Evolutionary conservation across 2,329 filamentous ascomycete species (phyloP).

Genomic region (Aspergillus hiratsukae): DNA sequence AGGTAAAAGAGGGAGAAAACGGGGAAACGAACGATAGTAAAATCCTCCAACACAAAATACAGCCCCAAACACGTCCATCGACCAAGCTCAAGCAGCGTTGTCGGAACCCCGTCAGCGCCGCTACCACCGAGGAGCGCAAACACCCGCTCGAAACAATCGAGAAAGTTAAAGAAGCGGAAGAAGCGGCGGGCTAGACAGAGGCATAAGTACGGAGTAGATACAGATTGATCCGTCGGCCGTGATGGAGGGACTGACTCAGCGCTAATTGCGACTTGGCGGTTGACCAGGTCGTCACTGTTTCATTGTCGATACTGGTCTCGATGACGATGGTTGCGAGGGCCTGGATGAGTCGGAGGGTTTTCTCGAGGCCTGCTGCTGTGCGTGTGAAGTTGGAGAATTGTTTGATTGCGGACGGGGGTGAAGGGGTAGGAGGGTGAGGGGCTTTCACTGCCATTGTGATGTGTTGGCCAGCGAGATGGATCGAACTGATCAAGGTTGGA

Average conservation of each 20-base stretch:
- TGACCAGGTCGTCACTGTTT: constrained; percentile 26
- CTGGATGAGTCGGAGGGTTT: constrained; percentile 32
- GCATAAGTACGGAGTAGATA: not conserved
- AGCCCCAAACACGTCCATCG: constrained; percentile 59
- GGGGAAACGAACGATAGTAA: constrained; percentile 53
- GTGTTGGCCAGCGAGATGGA: not conserved
- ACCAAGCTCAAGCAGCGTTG: constrained; percentile 49
- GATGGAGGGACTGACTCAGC: constrained; percentile 30
- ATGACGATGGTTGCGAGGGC: constrained; percentile 24
- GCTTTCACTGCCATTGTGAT: not conserved
- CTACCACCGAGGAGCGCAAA: constrained; percentile 35
- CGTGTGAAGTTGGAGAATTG: constrained; percentile 27
- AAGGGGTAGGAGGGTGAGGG: not conserved
- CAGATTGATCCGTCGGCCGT: not conserved
- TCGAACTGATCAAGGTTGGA: not conserved
- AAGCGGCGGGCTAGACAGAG: constrained; percentile 50
- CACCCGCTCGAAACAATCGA: constrained; percentile 55
- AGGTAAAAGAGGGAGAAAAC: constrained; percentile 27
- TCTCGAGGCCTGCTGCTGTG: constrained; percentile 28
- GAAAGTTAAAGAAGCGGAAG: constrained; percentile 65
- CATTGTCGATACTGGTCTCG: constrained; percentile 12
- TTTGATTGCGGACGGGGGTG: not conserved
- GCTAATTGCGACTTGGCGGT: constrained; percentile 35
- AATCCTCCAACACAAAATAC: constrained; percentile 64
- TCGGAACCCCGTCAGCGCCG: constrained; percentile 17